phyloP scores from a whole-genome alignment of 192 early-diverging fungal species.

The Linnemannia zychae region DNA sequence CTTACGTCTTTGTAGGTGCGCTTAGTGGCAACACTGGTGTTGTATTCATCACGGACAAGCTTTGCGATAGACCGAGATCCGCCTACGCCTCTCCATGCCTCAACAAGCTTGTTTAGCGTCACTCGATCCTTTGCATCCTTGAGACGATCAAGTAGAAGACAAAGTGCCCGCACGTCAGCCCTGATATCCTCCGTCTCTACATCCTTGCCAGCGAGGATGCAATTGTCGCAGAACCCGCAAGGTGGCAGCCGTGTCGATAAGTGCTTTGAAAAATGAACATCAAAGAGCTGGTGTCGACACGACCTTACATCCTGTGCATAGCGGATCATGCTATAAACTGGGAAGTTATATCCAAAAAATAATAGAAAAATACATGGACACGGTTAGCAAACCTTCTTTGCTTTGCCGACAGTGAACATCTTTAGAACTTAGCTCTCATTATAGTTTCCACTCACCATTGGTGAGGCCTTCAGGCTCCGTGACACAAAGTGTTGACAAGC shows the following conservation, averaged over 20 bases:
- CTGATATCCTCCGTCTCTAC: constrained; percentile 65
- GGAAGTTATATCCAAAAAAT: neutral
- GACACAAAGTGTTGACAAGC: constrained; percentile 71
- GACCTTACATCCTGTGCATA: constrained; percentile 74
- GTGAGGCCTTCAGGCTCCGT: constrained; percentile 69
- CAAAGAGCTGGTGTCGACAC: constrained; percentile 74
- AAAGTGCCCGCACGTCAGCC: constrained; percentile 47
- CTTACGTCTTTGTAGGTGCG: constrained; percentile 51
- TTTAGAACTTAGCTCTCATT: neutral
- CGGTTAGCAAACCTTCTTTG: neutral
- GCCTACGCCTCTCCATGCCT: constrained; percentile 59
- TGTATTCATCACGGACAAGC: constrained; percentile 46
- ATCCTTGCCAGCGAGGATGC: constrained; percentile 39
- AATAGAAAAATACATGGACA: neutral
- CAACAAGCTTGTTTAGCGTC: constrained; percentile 65
- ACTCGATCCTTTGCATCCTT: constrained; percentile 57
- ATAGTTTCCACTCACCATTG: constrained; percentile 51
- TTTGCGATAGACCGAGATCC: constrained; percentile 43
- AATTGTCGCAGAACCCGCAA: constrained; percentile 64
- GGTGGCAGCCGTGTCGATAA: constrained; percentile 29
- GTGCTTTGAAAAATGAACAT: constrained; percentile 66
- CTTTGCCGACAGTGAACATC: neutral
- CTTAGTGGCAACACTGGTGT: constrained; percentile 33
- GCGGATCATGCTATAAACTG: constrained; percentile 70
- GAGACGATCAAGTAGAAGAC: constrained; percentile 42